Evolutionary conservation across 1,139 yeast species (phyloP).

Genomic region (Torulaspora globosa): DNA sequence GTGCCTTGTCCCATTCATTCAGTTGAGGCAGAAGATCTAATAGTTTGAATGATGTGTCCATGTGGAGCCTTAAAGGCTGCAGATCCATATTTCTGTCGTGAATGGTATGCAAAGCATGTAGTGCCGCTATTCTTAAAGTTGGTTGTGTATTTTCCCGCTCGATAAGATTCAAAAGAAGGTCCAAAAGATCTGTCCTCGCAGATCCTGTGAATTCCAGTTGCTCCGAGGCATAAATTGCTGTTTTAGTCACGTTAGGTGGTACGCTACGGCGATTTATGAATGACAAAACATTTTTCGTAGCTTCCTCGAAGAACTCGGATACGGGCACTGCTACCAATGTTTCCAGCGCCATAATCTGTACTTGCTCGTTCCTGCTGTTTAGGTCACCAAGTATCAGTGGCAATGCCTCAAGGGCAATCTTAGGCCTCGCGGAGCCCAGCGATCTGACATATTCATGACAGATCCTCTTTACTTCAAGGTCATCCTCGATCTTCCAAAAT

Average conservation of each 20-base stretch:
- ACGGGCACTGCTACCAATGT: slow-evolving; percentile 60
- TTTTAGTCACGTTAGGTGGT: slow-evolving; percentile 55
- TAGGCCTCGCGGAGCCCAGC: slow-evolving; percentile 58
- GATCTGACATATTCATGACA: slow-evolving; percentile 57
- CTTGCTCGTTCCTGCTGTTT: slow-evolving; percentile 40
- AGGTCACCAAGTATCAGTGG: slow-evolving; percentile 55
- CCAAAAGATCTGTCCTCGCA: slow-evolving; percentile 42
- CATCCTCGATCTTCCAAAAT: slow-evolving; percentile 59
- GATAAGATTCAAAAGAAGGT: slow-evolving; percentile 50
- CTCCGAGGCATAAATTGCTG: slow-evolving; percentile 69
- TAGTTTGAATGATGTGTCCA: slow-evolving; percentile 24
- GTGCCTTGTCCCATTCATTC: slow-evolving; percentile 77
- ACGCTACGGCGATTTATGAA: slow-evolving; percentile 48
- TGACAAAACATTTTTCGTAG: slow-evolving; percentile 39
- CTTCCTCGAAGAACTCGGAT: slow-evolving; percentile 48
- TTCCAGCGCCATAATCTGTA: slow-evolving; percentile 56
- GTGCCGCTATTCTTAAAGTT: slow-evolving; percentile 65
- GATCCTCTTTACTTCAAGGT: slow-evolving; percentile 64
- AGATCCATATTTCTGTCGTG: slow-evolving; percentile 46
- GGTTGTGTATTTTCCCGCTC: slow-evolving; percentile 60
- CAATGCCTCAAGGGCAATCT: slow-evolving; percentile 52
- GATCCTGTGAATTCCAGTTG: slow-evolving; percentile 58
- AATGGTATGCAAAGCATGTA: slow-evolving; percentile 64
- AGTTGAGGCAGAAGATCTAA: slow-evolving; percentile 26
- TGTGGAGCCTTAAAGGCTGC: slow-evolving; percentile 35